Evolutionary conservation across 2,329 filamentous ascomycete genomes (phyloP), one percentile per base, ranked within the genome.

Genomic region (Blastomyces silverae): DNA sequence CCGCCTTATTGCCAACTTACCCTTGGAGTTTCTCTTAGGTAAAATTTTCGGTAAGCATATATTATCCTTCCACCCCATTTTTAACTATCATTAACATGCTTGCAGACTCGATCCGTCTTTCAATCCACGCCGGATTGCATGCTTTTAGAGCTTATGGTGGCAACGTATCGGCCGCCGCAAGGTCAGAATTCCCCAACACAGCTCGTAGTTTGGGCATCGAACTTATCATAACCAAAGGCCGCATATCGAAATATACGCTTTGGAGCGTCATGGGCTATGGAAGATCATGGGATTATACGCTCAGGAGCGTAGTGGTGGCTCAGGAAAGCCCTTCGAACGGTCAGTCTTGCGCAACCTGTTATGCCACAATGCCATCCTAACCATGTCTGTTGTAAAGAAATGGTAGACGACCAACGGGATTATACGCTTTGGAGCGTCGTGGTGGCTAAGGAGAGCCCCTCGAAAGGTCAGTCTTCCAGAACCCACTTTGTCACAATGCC

Each of bases 61-160:
- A 28, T 6, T 53, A 53, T 28, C 28, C 50, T 15, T 13, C 50
- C 50, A 25, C 22, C 50, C 7, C 11, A 22, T 37, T 37, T 37
- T 53, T 28, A 6, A 11, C 5, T 2, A 53, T 28, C 17, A 17
- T 5, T 53, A 22, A 17, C 50, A 53, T 28, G 22, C 25, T 53
- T 28, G 50, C 50, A 53, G 25, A 53, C 53, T 31, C 53, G 31
- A 34, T 37, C 7, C 22, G 4, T 7, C 15, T 52, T 56, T n/a
- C 53, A 31, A 56, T 37, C 53, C 53, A 56, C 53, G 28, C 53
- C 53, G 53, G 34, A 34, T 39, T 13, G 31, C 53, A 37, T 56
- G 31, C 53, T 56, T 56, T 11, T 37, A 10, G 53, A 56, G 28
- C 15, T 34, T 56, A 56, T 56, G 53, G 53, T 56, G 53, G 53